Evolutionary conservation across 2,329 filamentous ascomycete genomes (phyloP).

Genomic region (Knoxdaviesia proteae): DNA sequence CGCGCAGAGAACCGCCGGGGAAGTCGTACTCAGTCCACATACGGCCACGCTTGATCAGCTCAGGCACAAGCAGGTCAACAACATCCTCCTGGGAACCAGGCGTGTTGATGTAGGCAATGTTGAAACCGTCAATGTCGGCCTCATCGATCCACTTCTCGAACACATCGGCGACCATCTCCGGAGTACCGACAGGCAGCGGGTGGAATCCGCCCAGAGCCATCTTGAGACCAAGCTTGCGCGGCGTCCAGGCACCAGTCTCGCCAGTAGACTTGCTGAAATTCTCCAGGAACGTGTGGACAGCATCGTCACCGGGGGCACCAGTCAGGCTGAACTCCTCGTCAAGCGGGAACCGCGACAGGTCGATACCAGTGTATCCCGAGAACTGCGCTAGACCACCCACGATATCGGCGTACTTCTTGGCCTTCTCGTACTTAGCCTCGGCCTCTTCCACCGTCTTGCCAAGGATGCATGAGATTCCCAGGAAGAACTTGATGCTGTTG

Average conservation of each 20-base stretch:
- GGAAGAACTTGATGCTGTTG: conserved; percentile 32
- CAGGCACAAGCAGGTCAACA: conserved; percentile 41
- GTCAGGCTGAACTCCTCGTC: conserved; percentile 34
- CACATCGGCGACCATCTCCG: conserved; percentile 42
- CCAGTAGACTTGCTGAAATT: conserved; percentile 23
- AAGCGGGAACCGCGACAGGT: conserved; percentile 32
- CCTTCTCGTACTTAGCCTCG: conserved; percentile 25
- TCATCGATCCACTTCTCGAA: conserved; percentile 47
- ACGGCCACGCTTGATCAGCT: conserved; percentile 35
- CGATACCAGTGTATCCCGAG: conserved; percentile 38
- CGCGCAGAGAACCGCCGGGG: conserved; percentile 35
- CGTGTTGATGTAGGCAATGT: conserved; percentile 50
- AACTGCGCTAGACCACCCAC: conserved; percentile 33
- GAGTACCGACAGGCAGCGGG: conserved; percentile 41
- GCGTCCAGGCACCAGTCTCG: conserved; percentile 21
- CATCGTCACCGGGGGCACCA: conserved; percentile 31
- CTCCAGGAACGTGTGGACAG: conserved; percentile 26
- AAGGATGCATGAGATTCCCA: conserved; percentile 26
- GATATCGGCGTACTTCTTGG: conserved; percentile 28
- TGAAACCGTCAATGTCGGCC: conserved; percentile 56
- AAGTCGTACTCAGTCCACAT: conserved; percentile 34
- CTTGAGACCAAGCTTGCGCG: conserved; percentile 16
- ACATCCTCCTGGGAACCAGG: conserved; percentile 49
- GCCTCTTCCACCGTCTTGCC: conserved; percentile 31
- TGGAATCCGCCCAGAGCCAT: conserved; percentile 34